A percentile compares a stretch with the other conserved stretches of the same genome.
Evolutionary conservation across 257 asterid genomes (phyloP).

Genomic region (Ajuga chamaepitys): DNA sequence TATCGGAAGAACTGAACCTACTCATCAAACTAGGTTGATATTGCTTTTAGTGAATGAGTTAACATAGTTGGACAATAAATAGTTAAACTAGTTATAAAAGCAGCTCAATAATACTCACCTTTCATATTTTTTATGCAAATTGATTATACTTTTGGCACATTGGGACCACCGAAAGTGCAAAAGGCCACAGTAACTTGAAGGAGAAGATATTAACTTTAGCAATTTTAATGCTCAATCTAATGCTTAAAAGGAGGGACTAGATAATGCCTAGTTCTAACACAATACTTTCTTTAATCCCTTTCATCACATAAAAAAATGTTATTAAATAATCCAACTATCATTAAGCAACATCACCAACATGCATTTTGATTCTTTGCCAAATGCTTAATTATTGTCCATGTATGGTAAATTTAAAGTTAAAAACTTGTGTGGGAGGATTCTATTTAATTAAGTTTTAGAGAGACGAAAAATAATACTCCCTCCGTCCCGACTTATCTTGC

Average conservation of each 20-base stretch:
- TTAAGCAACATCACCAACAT: background rate
- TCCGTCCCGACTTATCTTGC: too few relatives aligned
- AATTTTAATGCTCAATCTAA: conserved; percentile 17
- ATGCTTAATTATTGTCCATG: background rate
- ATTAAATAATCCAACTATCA: background rate
- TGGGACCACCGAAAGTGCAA: conserved; percentile 1
- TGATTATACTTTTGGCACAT: background rate
- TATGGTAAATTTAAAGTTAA: too few relatives aligned
- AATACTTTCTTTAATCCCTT: background rate
- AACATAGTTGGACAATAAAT: background rate
- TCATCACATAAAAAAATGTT: background rate
- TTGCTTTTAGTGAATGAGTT: too few relatives aligned
- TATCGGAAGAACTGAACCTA: too few relatives aligned
- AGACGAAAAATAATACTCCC: too few relatives aligned
- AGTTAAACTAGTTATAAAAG: background rate
- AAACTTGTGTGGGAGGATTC: too few relatives aligned
- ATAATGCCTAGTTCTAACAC: conserved; percentile 4
- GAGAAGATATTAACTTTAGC: conserved; percentile 4
- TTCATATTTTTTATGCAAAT: background rate
- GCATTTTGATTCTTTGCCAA: background rate
- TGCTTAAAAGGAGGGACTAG: conserved; percentile 12
- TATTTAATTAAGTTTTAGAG: too few relatives aligned
- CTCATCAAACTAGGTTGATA: too few relatives aligned
- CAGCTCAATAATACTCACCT: background rate
- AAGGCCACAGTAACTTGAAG: background rate